These are phyloP conservation scores for Botrytis aclada DNA, from an alignment of 2,329 filamentous ascomycete species.

Conservation along the genomic window DNA sequence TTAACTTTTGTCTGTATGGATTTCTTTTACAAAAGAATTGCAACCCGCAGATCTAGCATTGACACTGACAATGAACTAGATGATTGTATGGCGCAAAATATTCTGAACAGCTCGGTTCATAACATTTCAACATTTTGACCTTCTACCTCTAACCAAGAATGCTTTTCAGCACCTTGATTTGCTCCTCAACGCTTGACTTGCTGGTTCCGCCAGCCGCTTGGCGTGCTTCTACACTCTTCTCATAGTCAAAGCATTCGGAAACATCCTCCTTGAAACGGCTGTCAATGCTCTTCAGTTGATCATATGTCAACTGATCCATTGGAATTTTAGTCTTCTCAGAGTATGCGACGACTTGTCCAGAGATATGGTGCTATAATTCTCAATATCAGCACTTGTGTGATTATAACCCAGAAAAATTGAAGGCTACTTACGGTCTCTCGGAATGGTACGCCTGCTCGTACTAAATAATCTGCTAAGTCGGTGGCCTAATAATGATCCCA, in stretches of 20 bases:
- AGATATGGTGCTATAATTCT: slow-evolving; percentile 64
- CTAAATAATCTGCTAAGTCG: slow-evolving; percentile 63
- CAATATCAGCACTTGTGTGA: not conserved
- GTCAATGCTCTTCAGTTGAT: slow-evolving; percentile 68
- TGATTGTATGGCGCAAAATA: not conserved
- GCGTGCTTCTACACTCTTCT: slow-evolving; percentile 77
- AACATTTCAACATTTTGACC: not conserved
- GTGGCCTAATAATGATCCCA: slow-evolving; percentile 38
- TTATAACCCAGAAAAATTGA: not conserved
- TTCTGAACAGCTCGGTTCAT: not conserved
- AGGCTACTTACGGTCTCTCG: slow-evolving; percentile 53
- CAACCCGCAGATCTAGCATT: not conserved
- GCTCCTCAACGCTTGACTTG: slow-evolving; percentile 61
- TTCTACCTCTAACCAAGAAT: slow-evolving; percentile 23
- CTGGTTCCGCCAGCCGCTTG: slow-evolving; percentile 76
- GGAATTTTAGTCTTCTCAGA: slow-evolving; percentile 63
- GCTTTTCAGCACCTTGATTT: slow-evolving; percentile 52
- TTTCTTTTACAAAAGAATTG: not conserved
- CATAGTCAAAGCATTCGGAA: slow-evolving; percentile 70
- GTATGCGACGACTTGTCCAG: slow-evolving; percentile 68
- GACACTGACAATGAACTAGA: not conserved
- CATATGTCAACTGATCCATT: slow-evolving; percentile 64
- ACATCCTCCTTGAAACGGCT: slow-evolving; percentile 69
- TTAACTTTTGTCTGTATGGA: not conserved
- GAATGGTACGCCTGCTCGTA: slow-evolving; percentile 69